phyloP scores from a whole-genome alignment of 139 green algal species.

The Marvania coccoides region DNA sequence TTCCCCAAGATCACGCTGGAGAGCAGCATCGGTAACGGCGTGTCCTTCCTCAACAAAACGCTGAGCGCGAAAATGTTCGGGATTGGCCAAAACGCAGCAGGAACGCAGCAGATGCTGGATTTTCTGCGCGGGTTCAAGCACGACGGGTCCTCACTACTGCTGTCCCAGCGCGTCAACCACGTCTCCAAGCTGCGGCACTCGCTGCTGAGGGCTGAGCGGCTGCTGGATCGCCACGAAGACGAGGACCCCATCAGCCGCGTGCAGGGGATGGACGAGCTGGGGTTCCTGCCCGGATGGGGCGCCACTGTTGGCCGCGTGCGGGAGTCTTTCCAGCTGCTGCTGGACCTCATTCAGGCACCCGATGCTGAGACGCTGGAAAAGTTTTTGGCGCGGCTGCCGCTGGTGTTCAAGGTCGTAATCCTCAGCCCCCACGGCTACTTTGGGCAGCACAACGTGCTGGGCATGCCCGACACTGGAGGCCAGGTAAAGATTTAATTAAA shows the following conservation, averaged over 20 bases:
- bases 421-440: slow-evolving; percentile 79
- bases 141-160: slow-evolving; percentile 40
- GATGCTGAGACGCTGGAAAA: slow-evolving; percentile 50
- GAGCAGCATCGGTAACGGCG: slow-evolving; percentile 63
- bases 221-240: slow-evolving; percentile 39
- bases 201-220: slow-evolving; percentile 32
- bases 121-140: slow-evolving; percentile 48
- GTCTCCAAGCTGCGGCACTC: slow-evolving; percentile 27
- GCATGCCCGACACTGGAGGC: slow-evolving; percentile 60
- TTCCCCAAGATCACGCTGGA: slow-evolving; percentile 50
- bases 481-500: slow-evolving; percentile 32
- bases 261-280: slow-evolving; percentile 37
- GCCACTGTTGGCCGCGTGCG: slow-evolving; percentile 37
- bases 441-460: slow-evolving; percentile 64
- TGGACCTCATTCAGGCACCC: slow-evolving; percentile 70
- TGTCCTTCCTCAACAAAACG: slow-evolving; percentile 70
- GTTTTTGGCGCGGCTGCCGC: slow-evolving; percentile 63
- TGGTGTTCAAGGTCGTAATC: slow-evolving; percentile 68
- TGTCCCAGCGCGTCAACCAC: slow-evolving; percentile 24
- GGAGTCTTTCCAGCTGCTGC: slow-evolving; percentile 53
- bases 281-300: slow-evolving; percentile 70
- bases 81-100: slow-evolving; percentile 13
- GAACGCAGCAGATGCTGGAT: slow-evolving; percentile 38
- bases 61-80: slow-evolving; percentile 50
- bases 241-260: slow-evolving; percentile 23